Evolutionary conservation across 2,329 filamentous ascomycete species (phyloP), one percentile per base, ranked within the genome.

Genomic region (Penicillium sp.): DNA sequence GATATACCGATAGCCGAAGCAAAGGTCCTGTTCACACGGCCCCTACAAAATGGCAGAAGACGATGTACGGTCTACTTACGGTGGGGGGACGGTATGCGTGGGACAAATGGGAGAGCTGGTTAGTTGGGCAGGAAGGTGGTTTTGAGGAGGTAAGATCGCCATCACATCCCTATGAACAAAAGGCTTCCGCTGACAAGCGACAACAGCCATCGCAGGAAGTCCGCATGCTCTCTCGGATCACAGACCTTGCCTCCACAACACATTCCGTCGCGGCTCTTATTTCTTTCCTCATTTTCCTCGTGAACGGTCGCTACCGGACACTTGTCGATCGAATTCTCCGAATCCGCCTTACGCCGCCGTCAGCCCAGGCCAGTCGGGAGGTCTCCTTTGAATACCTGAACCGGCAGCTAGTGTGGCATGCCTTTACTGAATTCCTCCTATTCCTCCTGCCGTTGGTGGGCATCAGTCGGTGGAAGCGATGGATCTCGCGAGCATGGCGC

Each of bases 331-430:
- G 93, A 46, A 66, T 93, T 9, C 74, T 98, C 46, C 80, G 87
- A 49, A 84, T 98, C 68, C 84, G 91, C 47, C 80, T 98, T 39
- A 86, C 89, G 3, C 86, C 93, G 6, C 86, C 87, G 4, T 90
- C 86, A 3, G 89, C 82, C 62, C 88, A 95, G 65, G 86, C 94
- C 54, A 88, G 83, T 65, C 81, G 91, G 29, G 90, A 97, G 69
- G 90, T 98, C 26, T 95, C 88, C 1, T 97, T 98, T 65, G 93
- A 98, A 71, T 97, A 96, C 63, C 81, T 97, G 43, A 98, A 98
- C 67, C 84, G 93, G 41, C 93, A 98, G 71, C 82, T 98, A 9
- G 93, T 98, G 34, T 98, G 93, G 93, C 93, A 98, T 70, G 93
- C 93, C n/a, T 95, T 98, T 62, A 98, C 93, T 26, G 93, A 98